A percentile compares a stretch with the other conserved stretches of the same genome.
Conservation (phyloP, 148 eudicot species). For the Rheum nobile region DNA sequence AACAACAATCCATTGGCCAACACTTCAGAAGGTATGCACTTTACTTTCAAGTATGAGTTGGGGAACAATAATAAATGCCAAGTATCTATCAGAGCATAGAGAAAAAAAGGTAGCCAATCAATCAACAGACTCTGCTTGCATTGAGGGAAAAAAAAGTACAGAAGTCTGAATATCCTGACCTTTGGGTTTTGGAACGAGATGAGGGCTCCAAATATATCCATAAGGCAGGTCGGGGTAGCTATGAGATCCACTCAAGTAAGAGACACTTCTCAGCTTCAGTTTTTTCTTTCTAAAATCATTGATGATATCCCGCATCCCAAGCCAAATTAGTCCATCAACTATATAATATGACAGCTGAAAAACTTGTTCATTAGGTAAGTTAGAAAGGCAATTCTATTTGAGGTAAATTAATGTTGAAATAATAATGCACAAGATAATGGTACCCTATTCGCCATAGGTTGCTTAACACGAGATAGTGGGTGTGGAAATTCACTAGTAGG, state of each 20-base stretch:
- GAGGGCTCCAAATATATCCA: constrained; percentile 94
- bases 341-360: constrained; percentile 83
- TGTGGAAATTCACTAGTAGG: constrained; percentile 82
- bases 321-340: constrained; percentile 81
- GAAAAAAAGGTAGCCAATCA: neutral
- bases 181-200: constrained; percentile 91
- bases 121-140: neutral
- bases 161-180: constrained; percentile 23
- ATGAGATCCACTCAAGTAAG: constrained; percentile 61
- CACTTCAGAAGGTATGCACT: neutral
- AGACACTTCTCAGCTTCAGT: constrained; percentile 69
- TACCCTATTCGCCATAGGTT: constrained; percentile 56
- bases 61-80: neutral
- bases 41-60: neutral
- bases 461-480: constrained; percentile 71
- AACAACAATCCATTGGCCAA: neutral
- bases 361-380: constrained; percentile 11
- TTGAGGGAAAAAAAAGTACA: neutral
- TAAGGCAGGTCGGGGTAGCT: constrained; percentile 54
- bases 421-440: constrained; percentile 8
- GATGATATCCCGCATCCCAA: constrained; percentile 81
- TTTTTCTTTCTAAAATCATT: constrained; percentile 83
- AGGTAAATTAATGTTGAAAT: neutral
- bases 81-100: neutral
- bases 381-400: neutral